Conservation (phyloP, 2,329 filamentous ascomycete species). For the Phialophora macrospora region DNA sequence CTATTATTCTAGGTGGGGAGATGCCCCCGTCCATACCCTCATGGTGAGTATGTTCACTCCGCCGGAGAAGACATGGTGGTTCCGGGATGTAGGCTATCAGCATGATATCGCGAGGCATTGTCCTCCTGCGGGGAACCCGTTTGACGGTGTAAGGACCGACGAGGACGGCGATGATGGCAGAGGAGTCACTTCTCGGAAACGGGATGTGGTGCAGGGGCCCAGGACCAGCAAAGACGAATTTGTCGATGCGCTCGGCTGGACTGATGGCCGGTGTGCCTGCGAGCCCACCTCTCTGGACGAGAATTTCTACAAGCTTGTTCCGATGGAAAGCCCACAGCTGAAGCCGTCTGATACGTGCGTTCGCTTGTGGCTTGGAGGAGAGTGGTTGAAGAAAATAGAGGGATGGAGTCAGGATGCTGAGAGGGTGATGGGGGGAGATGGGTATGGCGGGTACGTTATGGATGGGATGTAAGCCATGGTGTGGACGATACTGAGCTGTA, state of each 20-base stretch:
- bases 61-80: slow-evolving; percentile 58
- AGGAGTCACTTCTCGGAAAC: background rate
- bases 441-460: slow-evolving; percentile 49
- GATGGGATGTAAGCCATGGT: slow-evolving; percentile 18
- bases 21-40: slow-evolving; percentile 60
- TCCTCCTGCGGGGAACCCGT: slow-evolving; percentile 22
- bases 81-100: slow-evolving; percentile 54
- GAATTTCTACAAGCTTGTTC: slow-evolving; percentile 56
- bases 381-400: slow-evolving; percentile 51
- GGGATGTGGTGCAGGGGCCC: background rate
- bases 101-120: slow-evolving; percentile 53
- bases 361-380: slow-evolving; percentile 48
- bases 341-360: slow-evolving; percentile 56
- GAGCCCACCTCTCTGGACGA: slow-evolving; percentile 53
- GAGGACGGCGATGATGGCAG: background rate
- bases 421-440: slow-evolving; percentile 51
- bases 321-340: slow-evolving; percentile 53
- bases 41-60: slow-evolving; percentile 61
- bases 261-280: slow-evolving; percentile 46
- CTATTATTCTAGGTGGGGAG: slow-evolving; percentile 55
- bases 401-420: slow-evolving; percentile 52
- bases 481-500: background rate
- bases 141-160: background rate
- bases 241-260: background rate
- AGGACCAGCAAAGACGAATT: background rate